Percentiles rank a stretch among this genome's conserved stretches.
Evolutionary conservation across 805 yeast species (phyloP).

Genomic region (Pichia heedii): DNA sequence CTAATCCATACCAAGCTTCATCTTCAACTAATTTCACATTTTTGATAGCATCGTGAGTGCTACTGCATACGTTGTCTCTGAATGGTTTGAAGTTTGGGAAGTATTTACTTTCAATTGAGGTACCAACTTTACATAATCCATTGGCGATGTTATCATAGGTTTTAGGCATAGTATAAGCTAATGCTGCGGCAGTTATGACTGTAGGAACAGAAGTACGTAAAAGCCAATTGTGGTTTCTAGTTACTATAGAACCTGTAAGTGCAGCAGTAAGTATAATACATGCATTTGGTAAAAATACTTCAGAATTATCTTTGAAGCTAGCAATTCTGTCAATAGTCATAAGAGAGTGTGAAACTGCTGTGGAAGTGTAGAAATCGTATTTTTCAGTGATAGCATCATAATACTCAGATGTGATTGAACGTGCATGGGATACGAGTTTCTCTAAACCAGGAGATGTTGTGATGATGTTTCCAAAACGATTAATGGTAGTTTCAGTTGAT

Average conservation of each 20-base stretch:
- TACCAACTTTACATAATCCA: constrained; percentile 17
- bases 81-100: constrained; percentile 29
- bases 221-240: constrained; percentile 38
- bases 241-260: constrained; percentile 48
- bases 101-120: constrained; percentile 23
- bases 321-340: constrained; percentile 26
- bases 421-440: constrained; percentile 29
- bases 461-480: constrained; percentile 44
- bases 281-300: constrained; percentile 47
- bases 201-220: constrained; percentile 44
- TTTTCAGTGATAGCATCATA: constrained; percentile 34
- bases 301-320: constrained; percentile 41
- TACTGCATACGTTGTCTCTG: constrained; percentile 13
- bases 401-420: constrained; percentile 33
- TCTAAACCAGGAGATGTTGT: constrained; percentile 42
- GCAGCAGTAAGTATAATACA: constrained; percentile 48
- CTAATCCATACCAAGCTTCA: constrained; percentile 7
- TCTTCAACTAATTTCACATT: constrained; percentile 1
- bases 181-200: constrained; percentile 38
- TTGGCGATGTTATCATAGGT: constrained; percentile 30
- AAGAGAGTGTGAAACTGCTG: constrained; percentile 35
- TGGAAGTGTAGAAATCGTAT: constrained; percentile 36
- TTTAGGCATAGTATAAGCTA: constrained; percentile 41
- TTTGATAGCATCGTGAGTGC: not conserved
- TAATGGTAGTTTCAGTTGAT: constrained; percentile 18